phyloP scores from a whole-genome alignment of 164 flowering plant species.

The Macadamia integrifolia region DNA sequence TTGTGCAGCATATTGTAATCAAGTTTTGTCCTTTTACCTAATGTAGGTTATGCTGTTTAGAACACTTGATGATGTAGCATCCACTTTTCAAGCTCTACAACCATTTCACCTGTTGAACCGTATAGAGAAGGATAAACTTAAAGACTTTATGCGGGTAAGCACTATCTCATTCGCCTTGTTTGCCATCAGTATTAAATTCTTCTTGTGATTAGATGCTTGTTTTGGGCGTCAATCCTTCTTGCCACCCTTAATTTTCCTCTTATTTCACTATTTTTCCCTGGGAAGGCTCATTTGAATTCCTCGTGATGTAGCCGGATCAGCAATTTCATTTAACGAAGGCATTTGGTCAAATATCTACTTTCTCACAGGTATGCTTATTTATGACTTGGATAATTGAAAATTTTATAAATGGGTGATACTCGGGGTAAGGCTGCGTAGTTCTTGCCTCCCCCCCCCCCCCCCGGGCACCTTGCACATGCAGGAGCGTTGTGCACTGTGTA shows the following conservation, averaged over 20 bases:
- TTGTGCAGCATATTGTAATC: not conserved
- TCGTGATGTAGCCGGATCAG: slow-evolving; percentile 15
- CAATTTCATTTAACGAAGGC: slow-evolving; percentile 17
- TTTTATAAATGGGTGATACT: too few relatives aligned
- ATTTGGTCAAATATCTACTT: slow-evolving; percentile 14
- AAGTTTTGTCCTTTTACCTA: not conserved
- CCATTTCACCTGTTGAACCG: slow-evolving; percentile 8
- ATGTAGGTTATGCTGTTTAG: slow-evolving; percentile 22
- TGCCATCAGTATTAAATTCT: too few relatives aligned
- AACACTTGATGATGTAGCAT: slow-evolving; percentile 17
- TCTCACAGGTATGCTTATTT: slow-evolving; percentile 16
- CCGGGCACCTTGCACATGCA: too few relatives aligned
- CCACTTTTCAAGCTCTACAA: slow-evolving; percentile 12
- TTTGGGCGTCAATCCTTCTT: not conserved
- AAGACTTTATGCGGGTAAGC: slow-evolving; percentile 16
- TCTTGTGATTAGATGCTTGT: not conserved
- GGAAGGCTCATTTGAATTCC: slow-evolving; percentile 3
- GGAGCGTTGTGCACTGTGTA: too few relatives aligned
- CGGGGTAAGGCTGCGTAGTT: too few relatives aligned
- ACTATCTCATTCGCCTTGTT: not conserved
- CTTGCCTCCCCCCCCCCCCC: too few relatives aligned
- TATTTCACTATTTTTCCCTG: not conserved
- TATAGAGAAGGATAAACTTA: slow-evolving; percentile 12
- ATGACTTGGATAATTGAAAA: not conserved
- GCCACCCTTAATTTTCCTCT: not conserved